Percentiles rank a stretch among this genome's conserved stretches.
phyloP scores from a whole-genome alignment of 1,284 basidiomycete species.

The Earliella scabrosa region DNA sequence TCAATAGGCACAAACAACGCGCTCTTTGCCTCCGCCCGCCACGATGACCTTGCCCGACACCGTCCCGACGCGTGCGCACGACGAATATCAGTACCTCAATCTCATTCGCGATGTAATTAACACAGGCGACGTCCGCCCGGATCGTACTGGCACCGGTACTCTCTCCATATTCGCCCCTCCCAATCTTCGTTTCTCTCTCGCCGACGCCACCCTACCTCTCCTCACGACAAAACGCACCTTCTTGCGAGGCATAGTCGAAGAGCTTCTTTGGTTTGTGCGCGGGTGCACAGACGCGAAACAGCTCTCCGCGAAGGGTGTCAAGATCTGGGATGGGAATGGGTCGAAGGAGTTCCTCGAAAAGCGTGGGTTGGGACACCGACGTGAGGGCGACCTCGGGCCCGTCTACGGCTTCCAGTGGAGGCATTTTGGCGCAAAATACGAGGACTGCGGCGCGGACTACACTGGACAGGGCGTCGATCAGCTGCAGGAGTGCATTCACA shows the following conservation, averaged over 20 bases:
- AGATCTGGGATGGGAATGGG: constrained; percentile 99
- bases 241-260: constrained; percentile 89
- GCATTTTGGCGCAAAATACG: constrained; percentile 94
- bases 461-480: constrained; percentile 93
- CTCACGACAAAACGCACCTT: constrained; percentile 97
- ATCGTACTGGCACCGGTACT: constrained; percentile 94
- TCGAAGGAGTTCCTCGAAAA: constrained; percentile 86
- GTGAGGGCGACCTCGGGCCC: constrained; percentile 93
- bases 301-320: constrained; percentile 84
- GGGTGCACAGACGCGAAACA: constrained; percentile 85
- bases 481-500: constrained; percentile 84
- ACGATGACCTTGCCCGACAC: constrained; percentile 14
- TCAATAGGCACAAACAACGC: constrained; percentile 17
- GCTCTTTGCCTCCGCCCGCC: constrained; percentile 3
- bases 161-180: constrained; percentile 90
- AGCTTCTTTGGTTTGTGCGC: constrained; percentile 94
- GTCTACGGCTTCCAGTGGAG: constrained; percentile 99
- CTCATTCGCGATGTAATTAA: constrained; percentile 80
- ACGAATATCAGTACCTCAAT: constrained; percentile 87
- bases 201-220: constrained; percentile 77
- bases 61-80: constrained; percentile 46
- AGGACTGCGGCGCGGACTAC: constrained; percentile 84
- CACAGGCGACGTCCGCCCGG: constrained; percentile 77
- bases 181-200: constrained; percentile 85
- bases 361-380: constrained; percentile 81